phyloP scores from a whole-genome alignment of 805 yeast genomes.

The Schizosaccharomyces octosporus region DNA sequence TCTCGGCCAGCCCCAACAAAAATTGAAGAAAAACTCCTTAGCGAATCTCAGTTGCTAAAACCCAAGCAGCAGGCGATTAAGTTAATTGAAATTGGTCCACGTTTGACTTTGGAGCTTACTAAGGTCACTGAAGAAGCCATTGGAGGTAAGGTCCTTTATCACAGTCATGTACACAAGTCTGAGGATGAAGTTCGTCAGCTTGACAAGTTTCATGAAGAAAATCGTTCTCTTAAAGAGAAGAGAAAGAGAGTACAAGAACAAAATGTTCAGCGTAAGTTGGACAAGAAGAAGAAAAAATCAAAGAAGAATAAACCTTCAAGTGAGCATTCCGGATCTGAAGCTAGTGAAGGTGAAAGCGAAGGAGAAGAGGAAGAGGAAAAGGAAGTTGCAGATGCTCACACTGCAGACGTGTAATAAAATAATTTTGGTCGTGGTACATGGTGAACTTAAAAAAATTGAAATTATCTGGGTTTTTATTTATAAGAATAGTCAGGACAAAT shows the following conservation, averaged over 20 bases:
- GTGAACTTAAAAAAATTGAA: too few species aligned
- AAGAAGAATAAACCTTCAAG: constrained; percentile 19
- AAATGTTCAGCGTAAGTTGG: constrained; percentile 48
- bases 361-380: too few species aligned
- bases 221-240: constrained; percentile 35
- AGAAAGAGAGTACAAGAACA: constrained; percentile 59
- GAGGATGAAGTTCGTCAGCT: constrained; percentile 32
- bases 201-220: constrained; percentile 41
- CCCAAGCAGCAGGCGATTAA: constrained; percentile 59
- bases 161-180: constrained; percentile 41
- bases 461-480: too few species aligned
- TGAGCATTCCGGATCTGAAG: background rate
- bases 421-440: background rate
- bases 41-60: background rate
- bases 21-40: background rate
- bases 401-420: too few species aligned
- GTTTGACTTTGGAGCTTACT: constrained; percentile 46
- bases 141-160: constrained; percentile 69
- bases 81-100: constrained; percentile 79
- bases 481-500: too few species aligned
- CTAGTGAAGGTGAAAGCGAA: too few species aligned
- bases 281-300: constrained; percentile 44
- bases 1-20: constrained; percentile 2
- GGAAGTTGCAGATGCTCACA: too few species aligned
- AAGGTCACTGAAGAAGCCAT: constrained; percentile 88